These are phyloP conservation scores for Backusella mclennaniae DNA, from an alignment of 192 early-diverging fungal genomes.

Conservation along the genomic window DNA sequence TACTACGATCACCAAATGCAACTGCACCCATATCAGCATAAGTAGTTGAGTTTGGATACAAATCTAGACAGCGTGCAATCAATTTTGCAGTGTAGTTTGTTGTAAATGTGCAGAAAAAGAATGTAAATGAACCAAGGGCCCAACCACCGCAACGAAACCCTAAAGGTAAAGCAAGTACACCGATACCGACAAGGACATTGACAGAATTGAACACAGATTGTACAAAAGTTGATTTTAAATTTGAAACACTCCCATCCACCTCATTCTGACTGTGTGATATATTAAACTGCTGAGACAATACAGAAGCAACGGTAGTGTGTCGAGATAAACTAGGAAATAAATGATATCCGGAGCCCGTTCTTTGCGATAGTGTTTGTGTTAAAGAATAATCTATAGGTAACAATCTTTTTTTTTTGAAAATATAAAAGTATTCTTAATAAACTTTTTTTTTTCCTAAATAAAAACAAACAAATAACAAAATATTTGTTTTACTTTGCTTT, in stretches of 20 bases:
- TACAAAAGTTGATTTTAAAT: constrained; percentile 31
- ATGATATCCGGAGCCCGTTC: neutral
- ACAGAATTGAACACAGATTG: constrained; percentile 55
- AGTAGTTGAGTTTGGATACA: constrained; percentile 21
- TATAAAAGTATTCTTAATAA: neutral
- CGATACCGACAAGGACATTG: constrained; percentile 65
- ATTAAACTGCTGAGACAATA: constrained; percentile 20
- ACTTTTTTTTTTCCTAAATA: neutral
- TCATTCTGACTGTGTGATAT: neutral
- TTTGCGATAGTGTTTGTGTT: constrained; percentile 5
- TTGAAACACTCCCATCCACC: neutral
- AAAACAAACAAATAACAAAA: neutral
- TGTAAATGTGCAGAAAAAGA: constrained; percentile 35
- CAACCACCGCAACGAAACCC: constrained; percentile 57
- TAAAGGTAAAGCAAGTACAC: constrained; percentile 59
- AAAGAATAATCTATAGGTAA: constrained; percentile 9
- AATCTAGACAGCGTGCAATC: constrained; percentile 41
- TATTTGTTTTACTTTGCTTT: constrained; percentile 7
- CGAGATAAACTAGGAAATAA: constrained; percentile 26
- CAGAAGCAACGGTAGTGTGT: constrained; percentile 22
- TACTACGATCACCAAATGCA: constrained; percentile 34
- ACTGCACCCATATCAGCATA: constrained; percentile 41
- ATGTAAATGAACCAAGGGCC: constrained; percentile 48
- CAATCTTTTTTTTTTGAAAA: neutral
- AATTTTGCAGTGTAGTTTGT: constrained; percentile 60